Base-by-base conservation (phyloP, 192 early-diverging fungal species). In the Cetraspora pellucida region DNA sequence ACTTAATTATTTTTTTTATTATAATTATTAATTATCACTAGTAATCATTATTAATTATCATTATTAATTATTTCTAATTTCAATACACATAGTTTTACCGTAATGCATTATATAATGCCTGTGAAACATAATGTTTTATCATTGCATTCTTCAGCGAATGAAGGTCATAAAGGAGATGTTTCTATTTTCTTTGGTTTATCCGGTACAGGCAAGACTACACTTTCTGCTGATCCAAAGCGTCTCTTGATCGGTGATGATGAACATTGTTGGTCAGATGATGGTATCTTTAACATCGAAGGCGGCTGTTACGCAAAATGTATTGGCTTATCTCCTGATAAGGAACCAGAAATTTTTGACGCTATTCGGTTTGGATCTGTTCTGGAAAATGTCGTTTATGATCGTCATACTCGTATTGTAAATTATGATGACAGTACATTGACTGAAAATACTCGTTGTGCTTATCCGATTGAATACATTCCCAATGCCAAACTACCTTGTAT, bases 101-200 rank as follows among this genome's bases (percentile, higher is more conserved):
- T 99, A 64, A 97, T 99, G 97, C 96, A 99, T 85, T 97, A 99
- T 89, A 84, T 94, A 77, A 97, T 97, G 96, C 97, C 97, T 80
- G 19, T 65, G 13, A 97, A 95, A 91, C 85, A 87, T 28, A 92
- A 91, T 49, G 94, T 95, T 44, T 84, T 95, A 14, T 95, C 94
- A 28, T 86, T 95, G 59, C 94, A 95, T 87, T 97, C 97, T 8
- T 95, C 94, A 73, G 96, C 96, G 73, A 99, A 99, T 79, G 95
- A 96, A 82, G 94, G 95, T 65, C 86, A 91, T 37, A 77, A 85
- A 54, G 94, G 94, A 72, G 96, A 97, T 83, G 95, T 97, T 21
- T 95, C 97, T 28, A 84, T 99, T 75, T 99, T 99, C 93, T 99
- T 99, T 83, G 97, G 97, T 77, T 90, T 97, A 23, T 96, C 95